phyloP scores from a whole-genome alignment of 352 stramenopile species.

The Phytophthora hibernalis region DNA sequence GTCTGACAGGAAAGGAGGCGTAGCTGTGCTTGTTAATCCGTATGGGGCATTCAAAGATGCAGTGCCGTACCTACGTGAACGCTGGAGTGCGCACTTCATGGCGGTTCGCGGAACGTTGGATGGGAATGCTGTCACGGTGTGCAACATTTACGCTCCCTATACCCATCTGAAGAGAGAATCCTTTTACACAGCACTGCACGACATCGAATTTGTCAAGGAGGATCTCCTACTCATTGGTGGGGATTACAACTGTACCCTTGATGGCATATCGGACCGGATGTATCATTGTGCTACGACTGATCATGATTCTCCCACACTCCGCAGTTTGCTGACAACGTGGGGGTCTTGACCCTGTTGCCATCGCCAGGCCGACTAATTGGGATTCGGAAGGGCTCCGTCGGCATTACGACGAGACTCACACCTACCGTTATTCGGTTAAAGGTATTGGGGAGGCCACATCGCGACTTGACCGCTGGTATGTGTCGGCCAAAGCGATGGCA shows the following conservation, averaged over 20 bases:
- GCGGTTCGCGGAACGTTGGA: background rate
- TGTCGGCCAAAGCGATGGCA: background rate
- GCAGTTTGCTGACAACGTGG: background rate
- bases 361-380: background rate
- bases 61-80: background rate
- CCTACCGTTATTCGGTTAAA: background rate
- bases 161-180: too few relatives aligned
- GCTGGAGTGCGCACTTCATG: background rate
- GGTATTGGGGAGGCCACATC: background rate
- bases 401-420: background rate
- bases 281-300: too few relatives aligned
- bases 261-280: background rate
- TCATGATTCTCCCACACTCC: background rate
- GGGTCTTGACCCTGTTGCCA: background rate
- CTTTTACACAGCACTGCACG: too few relatives aligned
- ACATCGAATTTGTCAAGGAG: background rate
- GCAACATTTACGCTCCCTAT: constrained; percentile 2
- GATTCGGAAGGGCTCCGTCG: too few relatives aligned
- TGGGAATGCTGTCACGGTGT: background rate
- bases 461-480: background rate
- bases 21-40: background rate
- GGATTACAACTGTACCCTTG: background rate
- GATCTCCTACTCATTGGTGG: background rate
- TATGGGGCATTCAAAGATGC: background rate
- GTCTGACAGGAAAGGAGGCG: background rate